Percentiles rank a stretch among this genome's conserved stretches.
These are phyloP conservation scores for Leishmania braziliensis DNA, from an alignment of 208 protist genomes.

Conservation along the genomic window DNA sequence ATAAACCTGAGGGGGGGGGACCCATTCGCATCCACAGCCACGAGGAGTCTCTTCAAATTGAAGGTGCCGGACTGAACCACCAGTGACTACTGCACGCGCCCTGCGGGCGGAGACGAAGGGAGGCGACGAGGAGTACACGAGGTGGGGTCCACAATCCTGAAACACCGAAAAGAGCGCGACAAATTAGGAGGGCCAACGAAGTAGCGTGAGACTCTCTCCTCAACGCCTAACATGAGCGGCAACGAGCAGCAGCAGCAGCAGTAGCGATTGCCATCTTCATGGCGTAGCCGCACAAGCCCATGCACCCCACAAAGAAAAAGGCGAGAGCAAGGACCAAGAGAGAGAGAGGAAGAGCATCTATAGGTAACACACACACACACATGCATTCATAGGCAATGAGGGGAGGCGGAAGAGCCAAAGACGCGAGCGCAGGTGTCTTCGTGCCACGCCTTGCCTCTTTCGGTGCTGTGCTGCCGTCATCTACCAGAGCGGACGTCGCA, in stretches of 20 bases:
- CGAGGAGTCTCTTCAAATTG: neutral
- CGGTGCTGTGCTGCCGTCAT: neutral
- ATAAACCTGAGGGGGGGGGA: neutral
- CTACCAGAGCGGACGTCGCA: neutral
- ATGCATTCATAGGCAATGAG: neutral
- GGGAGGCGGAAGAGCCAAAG: neutral
- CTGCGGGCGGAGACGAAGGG: neutral
- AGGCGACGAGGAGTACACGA: neutral
- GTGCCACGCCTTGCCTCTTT: neutral
- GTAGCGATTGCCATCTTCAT: neutral
- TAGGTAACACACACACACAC: constrained; percentile 2
- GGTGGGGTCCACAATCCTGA: neutral
- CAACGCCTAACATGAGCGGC: neutral
- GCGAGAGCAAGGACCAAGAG: neutral
- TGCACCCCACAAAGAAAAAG: neutral
- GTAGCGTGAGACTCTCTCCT: neutral
- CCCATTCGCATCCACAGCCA: neutral
- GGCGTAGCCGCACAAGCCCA: neutral
- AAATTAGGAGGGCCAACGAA: neutral
- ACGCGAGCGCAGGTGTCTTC: neutral
- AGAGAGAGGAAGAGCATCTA: neutral
- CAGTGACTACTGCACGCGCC: neutral
- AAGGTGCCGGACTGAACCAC: neutral
- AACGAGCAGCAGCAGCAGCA: neutral
- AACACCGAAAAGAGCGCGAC: neutral